A percentile compares a stretch with the other conserved stretches of the same genome.
Evolutionary conservation across 176 grass and related monocot genomes (phyloP).

Genomic region (Pharus latifolius): DNA sequence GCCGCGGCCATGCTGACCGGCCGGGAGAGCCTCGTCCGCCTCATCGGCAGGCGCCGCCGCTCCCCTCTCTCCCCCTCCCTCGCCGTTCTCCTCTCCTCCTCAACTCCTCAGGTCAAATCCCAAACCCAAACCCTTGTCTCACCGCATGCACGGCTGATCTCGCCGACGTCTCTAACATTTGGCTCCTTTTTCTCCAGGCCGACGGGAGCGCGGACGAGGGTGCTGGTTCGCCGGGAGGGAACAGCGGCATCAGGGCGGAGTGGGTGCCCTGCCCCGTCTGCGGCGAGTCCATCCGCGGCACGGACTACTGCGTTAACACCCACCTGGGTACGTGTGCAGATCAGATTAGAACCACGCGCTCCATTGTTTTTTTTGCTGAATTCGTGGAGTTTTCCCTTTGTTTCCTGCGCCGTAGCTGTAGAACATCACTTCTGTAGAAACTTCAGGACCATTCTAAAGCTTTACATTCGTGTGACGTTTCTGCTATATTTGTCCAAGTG

Average conservation of each 20-base stretch:
- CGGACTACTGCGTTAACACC: constrained; percentile 54
- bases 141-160: background rate
- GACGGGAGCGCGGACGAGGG: background rate
- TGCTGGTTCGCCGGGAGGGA: background rate
- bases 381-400: background rate
- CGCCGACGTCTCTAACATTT: background rate
- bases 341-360: too few species aligned
- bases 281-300: constrained; percentile 53
- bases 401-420: too few species aligned
- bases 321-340: constrained; percentile 45
- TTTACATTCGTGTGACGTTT: background rate
- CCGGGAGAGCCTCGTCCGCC: constrained; percentile 58
- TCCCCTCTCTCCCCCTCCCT: constrained; percentile 26
- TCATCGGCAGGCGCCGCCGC: constrained; percentile 63
- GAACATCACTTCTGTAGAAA: too few species aligned
- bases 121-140: background rate
- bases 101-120: constrained; percentile 10
- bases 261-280: constrained; percentile 71
- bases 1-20: constrained; percentile 36
- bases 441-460: too few species aligned
- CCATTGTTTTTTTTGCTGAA: background rate
- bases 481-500: too few species aligned
- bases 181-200: background rate
- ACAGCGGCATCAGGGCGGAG: background rate
- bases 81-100: constrained; percentile 4